A percentile compares a stretch with the other conserved stretches of the same genome.
Evolutionary conservation across 192 early-diverging fungal species (phyloP).

Genomic region (Phycomyces blakesleeanus): DNA sequence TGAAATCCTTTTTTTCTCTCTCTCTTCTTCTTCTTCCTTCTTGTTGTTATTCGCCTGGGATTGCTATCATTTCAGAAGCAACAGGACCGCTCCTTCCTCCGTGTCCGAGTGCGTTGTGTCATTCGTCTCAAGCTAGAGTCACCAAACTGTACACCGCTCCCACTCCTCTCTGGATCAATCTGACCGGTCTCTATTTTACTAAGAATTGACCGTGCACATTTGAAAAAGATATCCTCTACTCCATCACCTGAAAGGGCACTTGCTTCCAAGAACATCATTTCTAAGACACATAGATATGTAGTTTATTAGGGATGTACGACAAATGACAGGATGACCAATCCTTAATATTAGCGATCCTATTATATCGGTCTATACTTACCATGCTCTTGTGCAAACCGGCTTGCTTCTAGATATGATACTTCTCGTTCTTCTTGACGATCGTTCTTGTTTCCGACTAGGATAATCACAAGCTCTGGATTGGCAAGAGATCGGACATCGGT

Average conservation of each 20-base stretch:
- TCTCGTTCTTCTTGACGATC: slow-evolving; percentile 49
- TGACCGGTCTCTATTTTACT: slow-evolving; percentile 54
- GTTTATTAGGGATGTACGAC: no score
- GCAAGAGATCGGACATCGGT: slow-evolving; percentile 63
- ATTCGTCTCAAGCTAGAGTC: slow-evolving; percentile 50
- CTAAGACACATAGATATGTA: no score
- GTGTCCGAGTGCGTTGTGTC: slow-evolving; percentile 45
- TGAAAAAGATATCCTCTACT: slow-evolving; percentile 54
- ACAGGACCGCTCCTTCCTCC: slow-evolving; percentile 41
- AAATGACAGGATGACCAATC: no score
- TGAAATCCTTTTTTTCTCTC: no score
- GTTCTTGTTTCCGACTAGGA: slow-evolving; percentile 72
- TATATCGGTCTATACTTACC: slow-evolving; percentile 26
- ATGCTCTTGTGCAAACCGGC: slow-evolving; percentile 50
- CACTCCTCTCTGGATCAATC: slow-evolving; percentile 51
- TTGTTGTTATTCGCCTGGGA: no score
- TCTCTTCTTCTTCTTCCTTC: no score
- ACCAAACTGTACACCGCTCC: slow-evolving; percentile 51
- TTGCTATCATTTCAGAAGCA: no score
- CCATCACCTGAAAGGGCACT: slow-evolving; percentile 56
- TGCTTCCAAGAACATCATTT: slow-evolving; percentile 57
- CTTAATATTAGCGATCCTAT: no score
- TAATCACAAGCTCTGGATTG: slow-evolving; percentile 60
- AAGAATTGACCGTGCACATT: slow-evolving; percentile 48
- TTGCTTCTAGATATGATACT: slow-evolving; percentile 50